Percentiles rank a stretch among this genome's conserved stretches.
Conservation (phyloP, 139 green algal genomes). For the Edaphochlamys debaryana region DNA sequence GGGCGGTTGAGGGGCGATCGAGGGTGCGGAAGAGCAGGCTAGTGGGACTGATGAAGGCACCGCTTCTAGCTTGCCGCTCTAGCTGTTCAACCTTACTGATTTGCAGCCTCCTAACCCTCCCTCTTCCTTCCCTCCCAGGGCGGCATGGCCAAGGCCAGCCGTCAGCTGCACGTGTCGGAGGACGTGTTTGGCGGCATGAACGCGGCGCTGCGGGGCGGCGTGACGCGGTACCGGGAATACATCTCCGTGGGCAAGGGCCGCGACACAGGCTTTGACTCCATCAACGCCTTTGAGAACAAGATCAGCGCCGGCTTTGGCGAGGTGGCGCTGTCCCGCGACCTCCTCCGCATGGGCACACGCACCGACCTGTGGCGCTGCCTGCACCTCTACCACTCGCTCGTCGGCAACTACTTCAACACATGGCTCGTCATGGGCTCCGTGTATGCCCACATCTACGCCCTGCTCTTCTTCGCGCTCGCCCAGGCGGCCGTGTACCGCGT, state of each 20-base stretch:
- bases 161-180: conserved; percentile 64
- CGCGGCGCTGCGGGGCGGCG: conserved; percentile 76
- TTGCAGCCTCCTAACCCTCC: too few relatives aligned
- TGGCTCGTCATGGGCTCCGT: conserved; percentile 80
- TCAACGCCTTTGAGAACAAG: conserved; percentile 92
- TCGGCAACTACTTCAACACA: conserved; percentile 85
- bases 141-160: conserved; percentile 43
- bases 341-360: conserved; percentile 75
- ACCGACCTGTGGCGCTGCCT: conserved; percentile 81
- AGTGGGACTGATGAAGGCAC: neutral
- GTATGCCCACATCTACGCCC: conserved; percentile 71
- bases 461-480: conserved; percentile 48
- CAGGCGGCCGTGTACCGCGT: conserved; percentile 8
- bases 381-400: conserved; percentile 47
- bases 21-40: too few relatives aligned
- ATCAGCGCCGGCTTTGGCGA: conserved; percentile 79
- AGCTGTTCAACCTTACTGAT: too few relatives aligned
- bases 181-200: conserved; percentile 84
- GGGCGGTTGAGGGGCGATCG: too few relatives aligned
- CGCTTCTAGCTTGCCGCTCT: too few relatives aligned
- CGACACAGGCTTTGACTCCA: conserved; percentile 89
- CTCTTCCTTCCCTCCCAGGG: neutral
- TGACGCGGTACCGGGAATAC: conserved; percentile 86
- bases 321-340: conserved; percentile 80
- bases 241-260: too few relatives aligned